Conservation (phyloP, 768 basidiomycete species). For the Cyathus striatus region DNA sequence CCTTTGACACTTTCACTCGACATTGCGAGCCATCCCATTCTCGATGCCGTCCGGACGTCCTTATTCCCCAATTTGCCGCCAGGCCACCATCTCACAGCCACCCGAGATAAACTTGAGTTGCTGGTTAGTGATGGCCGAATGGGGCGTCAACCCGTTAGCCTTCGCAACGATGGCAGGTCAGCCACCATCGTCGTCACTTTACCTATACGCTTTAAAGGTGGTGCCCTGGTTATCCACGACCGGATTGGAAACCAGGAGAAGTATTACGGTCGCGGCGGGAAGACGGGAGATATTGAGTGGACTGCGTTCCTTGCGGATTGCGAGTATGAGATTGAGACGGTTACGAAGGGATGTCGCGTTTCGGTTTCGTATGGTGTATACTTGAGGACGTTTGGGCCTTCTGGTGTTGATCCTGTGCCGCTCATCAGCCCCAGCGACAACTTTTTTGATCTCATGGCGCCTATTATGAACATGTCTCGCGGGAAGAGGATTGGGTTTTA, state of each 20-base stretch:
- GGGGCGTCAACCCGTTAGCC: slow-evolving; percentile 45
- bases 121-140: slow-evolving; percentile 56
- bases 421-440: slow-evolving; percentile 69
- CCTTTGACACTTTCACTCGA: slow-evolving; percentile 75
- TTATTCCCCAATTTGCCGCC: slow-evolving; percentile 68
- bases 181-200: slow-evolving; percentile 73
- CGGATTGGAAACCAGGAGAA: slow-evolving; percentile 52
- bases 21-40: slow-evolving; percentile 75
- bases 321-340: slow-evolving; percentile 67
- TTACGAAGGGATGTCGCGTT: slow-evolving; percentile 66
- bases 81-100: slow-evolving; percentile 65
- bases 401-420: slow-evolving; percentile 46
- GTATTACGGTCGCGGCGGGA: slow-evolving; percentile 58
- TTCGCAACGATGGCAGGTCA: slow-evolving; percentile 60
- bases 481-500: slow-evolving; percentile 73
- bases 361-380: slow-evolving; percentile 70
- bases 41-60: slow-evolving; percentile 66
- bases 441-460: slow-evolving; percentile 67
- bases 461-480: slow-evolving; percentile 66
- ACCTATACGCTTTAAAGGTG: slow-evolving; percentile 71
- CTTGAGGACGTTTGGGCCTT: slow-evolving; percentile 60
- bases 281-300: slow-evolving; percentile 72
- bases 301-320: slow-evolving; percentile 70
- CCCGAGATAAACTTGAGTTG: slow-evolving; percentile 69
- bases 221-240: slow-evolving; percentile 54